A percentile compares a stretch with the other conserved stretches of the same genome.
Conservation (phyloP, 768 basidiomycete species). For the Cyclocybe aegerita region DNA sequence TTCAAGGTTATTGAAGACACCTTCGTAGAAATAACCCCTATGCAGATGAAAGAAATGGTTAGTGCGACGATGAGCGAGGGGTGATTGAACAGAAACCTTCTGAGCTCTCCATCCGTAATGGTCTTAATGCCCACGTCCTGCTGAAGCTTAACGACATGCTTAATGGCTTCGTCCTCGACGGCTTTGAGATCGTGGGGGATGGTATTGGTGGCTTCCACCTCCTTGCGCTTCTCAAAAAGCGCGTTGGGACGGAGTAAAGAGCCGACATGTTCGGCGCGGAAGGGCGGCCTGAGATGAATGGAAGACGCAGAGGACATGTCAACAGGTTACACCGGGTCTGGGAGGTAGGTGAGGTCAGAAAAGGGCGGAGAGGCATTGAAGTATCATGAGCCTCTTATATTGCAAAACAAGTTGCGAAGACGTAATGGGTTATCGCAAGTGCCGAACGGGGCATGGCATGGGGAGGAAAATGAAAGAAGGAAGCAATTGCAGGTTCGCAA, state of each 20-base stretch:
- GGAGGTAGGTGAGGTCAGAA: constrained; percentile 11
- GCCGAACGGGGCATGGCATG: not conserved
- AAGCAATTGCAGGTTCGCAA: not conserved
- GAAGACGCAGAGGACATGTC: constrained; percentile 16
- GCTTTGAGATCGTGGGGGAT: constrained; percentile 41
- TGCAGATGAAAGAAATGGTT: not conserved
- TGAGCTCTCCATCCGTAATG: constrained; percentile 64
- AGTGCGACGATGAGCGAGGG: not conserved
- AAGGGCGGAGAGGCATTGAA: constrained; percentile 5
- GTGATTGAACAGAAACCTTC: constrained; percentile 23
- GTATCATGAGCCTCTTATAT: constrained; percentile 26
- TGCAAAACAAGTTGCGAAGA: constrained; percentile 15
- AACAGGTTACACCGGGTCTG: constrained; percentile 5
- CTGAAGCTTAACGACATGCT: constrained; percentile 52
- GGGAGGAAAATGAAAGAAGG: not conserved
- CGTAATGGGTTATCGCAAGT: constrained; percentile 14
- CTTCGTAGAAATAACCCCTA: constrained; percentile 61
- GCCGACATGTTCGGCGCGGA: constrained; percentile 59
- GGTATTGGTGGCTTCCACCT: constrained; percentile 41
- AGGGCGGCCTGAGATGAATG: constrained; percentile 36
- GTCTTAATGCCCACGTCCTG: constrained; percentile 52
- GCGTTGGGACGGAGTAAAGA: constrained; percentile 54
- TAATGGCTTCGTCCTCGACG: constrained; percentile 54
- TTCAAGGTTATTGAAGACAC: constrained; percentile 65
- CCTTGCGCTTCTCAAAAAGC: constrained; percentile 48